Base-by-base conservation (phyloP, 768 basidiomycete species). In the button mushroom (Agaricus bisporus) region DNA sequence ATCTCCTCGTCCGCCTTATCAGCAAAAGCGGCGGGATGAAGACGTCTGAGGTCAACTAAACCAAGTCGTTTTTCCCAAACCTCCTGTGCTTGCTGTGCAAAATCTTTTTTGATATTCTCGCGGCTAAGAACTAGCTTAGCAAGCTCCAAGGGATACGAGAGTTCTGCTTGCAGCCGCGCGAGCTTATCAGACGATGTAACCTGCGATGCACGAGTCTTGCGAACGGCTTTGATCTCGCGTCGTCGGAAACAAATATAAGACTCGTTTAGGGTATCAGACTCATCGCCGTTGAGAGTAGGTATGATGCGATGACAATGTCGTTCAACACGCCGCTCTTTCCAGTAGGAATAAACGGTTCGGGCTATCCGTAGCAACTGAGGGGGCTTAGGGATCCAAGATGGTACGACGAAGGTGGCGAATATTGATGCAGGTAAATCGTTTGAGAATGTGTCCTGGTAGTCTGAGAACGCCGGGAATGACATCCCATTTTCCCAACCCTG, bases 241-340 rank as follows among this genome's bases (percentile, higher is more conserved):
- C 94, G 80, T 36, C 97, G 83, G 78, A 99, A 99, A 70, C 97
- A 99, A 42, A 98, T 88, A 58, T 98, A 98, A 0, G 95, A 95
- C 61, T 95, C 94, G 51, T 91, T 92, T 59, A 79, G 78, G 43
- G 85, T 85, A 66, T 97, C 93, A 17, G 87, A 79, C 70, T 98
- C 95, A 66, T 98, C 94, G 62, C 81, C 86, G 65, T 98, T 95
- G 28, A 99, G 79, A 8, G 72, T 71, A 4, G 95, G 94, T 60
- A 95, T 89, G 65, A 98, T 90, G 46, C 83, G 74, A 60, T 88
- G 86, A 2, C 97, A 97, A 4, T 78, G 80, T 22, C 91, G 80
- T 58, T 88, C 85, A 28, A 85, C 68, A 32, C 93, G 81, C 20
- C 95, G 83, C 56, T 88, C 84, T 63, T 83, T 86, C 95, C 95